These are phyloP conservation scores for Penicillium olsonii DNA, from an alignment of 2,329 filamentous ascomycete genomes.

Conservation along the genomic window DNA sequence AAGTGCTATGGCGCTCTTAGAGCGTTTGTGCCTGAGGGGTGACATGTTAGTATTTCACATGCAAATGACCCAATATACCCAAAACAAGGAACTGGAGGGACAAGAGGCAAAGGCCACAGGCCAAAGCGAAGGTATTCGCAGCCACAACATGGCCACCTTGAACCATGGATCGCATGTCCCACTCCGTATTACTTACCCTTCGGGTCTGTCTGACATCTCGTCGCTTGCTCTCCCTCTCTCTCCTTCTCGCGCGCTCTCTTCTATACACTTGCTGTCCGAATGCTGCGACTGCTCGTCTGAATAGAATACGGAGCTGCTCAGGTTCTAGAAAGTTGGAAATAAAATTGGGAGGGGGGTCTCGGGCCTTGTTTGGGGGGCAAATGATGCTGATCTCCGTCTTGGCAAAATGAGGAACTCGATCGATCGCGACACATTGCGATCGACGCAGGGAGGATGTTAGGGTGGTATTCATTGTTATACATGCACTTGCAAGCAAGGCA, in stretches of 20 bases:
- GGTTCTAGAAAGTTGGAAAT: neutral
- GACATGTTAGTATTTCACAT: constrained; percentile 32
- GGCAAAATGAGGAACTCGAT: constrained; percentile 7
- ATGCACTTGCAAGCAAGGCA: constrained; percentile 4
- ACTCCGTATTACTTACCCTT: constrained; percentile 24
- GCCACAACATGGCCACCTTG: constrained; percentile 1
- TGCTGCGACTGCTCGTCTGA: too few relatives aligned
- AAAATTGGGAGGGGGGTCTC: neutral
- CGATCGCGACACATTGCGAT: constrained; percentile 2
- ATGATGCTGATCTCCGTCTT: constrained; percentile 13
- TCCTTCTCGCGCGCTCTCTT: neutral
- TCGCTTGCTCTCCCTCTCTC: neutral
- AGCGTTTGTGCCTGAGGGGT: constrained; percentile 52
- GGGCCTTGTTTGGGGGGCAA: constrained; percentile 11
- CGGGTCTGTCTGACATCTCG: constrained; percentile 25
- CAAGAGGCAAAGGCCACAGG: neutral
- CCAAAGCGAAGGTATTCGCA: neutral
- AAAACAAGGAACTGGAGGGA: neutral
- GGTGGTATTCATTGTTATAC: constrained; percentile 4
- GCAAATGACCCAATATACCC: constrained; percentile 4
- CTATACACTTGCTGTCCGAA: neutral
- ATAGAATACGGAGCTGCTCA: neutral
- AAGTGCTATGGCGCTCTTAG: constrained; percentile 56
- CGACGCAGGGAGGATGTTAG: neutral
- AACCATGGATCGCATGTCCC: constrained; percentile 17